Base-by-base conservation (phyloP, 2,329 filamentous ascomycete species). In the Aotearoamyces nothofagi region DNA sequence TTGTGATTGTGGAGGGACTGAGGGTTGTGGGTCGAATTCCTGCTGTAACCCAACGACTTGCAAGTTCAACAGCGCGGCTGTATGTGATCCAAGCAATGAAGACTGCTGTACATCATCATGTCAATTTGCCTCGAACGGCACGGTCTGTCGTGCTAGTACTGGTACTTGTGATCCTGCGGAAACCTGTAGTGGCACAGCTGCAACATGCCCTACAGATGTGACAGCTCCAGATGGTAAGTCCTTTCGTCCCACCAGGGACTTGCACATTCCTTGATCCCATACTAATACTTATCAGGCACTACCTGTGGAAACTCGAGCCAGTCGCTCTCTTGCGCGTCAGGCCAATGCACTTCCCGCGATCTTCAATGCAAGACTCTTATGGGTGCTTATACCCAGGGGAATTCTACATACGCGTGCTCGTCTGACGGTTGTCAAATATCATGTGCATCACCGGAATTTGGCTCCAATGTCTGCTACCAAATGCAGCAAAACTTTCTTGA, bases 401-500 rank as follows among this genome's bases (percentile, higher is more conserved):
- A 84, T 55, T 69, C 82, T 44, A 92, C 83, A 2, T 73, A 71
- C 43, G 77, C 86, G 7, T 98, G 90, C 54, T 71, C 77, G 39
- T 61, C 58, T 30, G 63, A 65, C 19, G 75, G 72, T 27, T 98
- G 90, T 54, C 63, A 68, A 37, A 59, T 96, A 28, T 74, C 73
- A 27, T 98, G 90, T 52, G 47, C 48, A 8, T 78, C 76, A 14
- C 72, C 81, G 4, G 60, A 70, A 32, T 75, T 86, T 33, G 69
- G 69, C 5, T 38, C 58, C 5, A 67, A 69, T 33, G 61, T 66
- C 5, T 93, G 83, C 53, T 75, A 78, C 35, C 66, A 67, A 13
- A 69, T 92, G 56, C 76, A 81, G 49, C 84, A 94, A 50, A 90
- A 92, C 55, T 96, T 92, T 55, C 61, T 96, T 16, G 90, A 98